phyloP scores from a whole-genome alignment of 495 filamentous ascomycete genomes.

The Patellaria atrata region DNA sequence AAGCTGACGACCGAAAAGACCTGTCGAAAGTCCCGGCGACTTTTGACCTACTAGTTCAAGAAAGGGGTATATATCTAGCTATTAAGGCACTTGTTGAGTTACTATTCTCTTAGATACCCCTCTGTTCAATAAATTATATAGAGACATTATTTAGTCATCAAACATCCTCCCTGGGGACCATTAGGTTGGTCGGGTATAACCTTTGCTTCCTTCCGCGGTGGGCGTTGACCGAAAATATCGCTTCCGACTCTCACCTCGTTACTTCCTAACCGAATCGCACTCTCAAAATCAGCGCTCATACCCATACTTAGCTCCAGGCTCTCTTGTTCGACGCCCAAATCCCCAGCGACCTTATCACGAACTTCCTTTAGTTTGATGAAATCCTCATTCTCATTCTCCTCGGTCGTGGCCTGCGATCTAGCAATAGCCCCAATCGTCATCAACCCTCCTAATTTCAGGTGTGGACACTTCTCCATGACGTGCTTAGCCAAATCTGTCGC shows the following conservation, averaged over 20 bases:
- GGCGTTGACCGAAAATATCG: conserved; percentile 78
- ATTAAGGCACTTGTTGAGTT: conserved; percentile 39
- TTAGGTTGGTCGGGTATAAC: too few relatives aligned
- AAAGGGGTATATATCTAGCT: conserved; percentile 36
- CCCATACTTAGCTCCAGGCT: conserved; percentile 56
- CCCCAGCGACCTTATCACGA: conserved; percentile 45
- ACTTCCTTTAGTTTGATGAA: conserved; percentile 55
- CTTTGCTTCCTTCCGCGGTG: conserved; percentile 55
- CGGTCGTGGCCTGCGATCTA: conserved; percentile 49
- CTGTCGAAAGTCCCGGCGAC: conserved; percentile 36
- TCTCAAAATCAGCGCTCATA: conserved; percentile 94
- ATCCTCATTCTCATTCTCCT: conserved; percentile 78
- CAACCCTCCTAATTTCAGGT: conserved; percentile 60
- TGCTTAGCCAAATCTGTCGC: conserved; percentile 48
- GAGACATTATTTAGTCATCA: too few relatives aligned
- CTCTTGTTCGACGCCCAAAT: conserved; percentile 33
- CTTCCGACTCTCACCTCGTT: conserved; percentile 91
- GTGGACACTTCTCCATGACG: conserved; percentile 53
- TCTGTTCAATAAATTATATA: too few relatives aligned
- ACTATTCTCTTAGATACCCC: conserved; percentile 16
- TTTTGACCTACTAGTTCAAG: conserved; percentile 38
- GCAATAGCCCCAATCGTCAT: conserved; percentile 98
- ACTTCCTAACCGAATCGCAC: conserved; percentile 69
- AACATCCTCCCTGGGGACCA: too few relatives aligned
- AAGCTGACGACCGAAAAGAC: conserved; percentile 32